Evolutionary conservation across 2,329 filamentous ascomycete species (phyloP), one percentile per base, ranked within the genome.

Genomic region (Botryotinia convoluta): DNA sequence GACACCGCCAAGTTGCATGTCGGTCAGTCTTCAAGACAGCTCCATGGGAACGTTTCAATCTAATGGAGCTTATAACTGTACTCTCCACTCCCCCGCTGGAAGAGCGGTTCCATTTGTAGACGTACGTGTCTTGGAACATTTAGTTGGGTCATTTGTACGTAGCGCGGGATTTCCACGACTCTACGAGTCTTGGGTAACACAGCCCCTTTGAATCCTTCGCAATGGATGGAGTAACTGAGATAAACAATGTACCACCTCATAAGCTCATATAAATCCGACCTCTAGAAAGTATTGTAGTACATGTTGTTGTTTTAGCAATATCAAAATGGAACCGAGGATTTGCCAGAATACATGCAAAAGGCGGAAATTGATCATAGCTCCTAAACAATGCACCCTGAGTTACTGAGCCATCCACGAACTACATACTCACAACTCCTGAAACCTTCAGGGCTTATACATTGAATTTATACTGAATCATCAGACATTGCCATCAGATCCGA

Each of bases 241-340:
- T 16, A n/a, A 54, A 16, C 26, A n/a, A 54, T 7, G 26, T 54
- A 54, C 26, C 48, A 14, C 26, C 26, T 54, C 48, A n/a, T n/a
- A n/a, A 54, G 5, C 48, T n/a, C 48, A n/a, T n/a, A 14, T 3
- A 16, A n/a, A 54, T 8, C 5, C 48, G 48, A 57, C 2, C 6
- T 67, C 32, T 29, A n/a, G 42, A 48, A 48, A 44, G 22, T n/a
- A 32, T 51, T 20, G 63, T n/a, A 39, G 26, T 14, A 39, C 37
- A 39, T 54, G 22, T 12, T 67, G 64, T 67, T 67, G 45, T 20
- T 54, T 68, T 54, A 26, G 8, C 32, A 67, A 39, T 32, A 26
- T 67, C 45, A 20, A 67, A 54, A 51, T 20, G 35, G 26, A 29
- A 54, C 64, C 64, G 64, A 67, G 45, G 32, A 37, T 67, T 67